Base-by-base conservation (phyloP, 805 yeast species). In the Yarrowia deformans region DNA sequence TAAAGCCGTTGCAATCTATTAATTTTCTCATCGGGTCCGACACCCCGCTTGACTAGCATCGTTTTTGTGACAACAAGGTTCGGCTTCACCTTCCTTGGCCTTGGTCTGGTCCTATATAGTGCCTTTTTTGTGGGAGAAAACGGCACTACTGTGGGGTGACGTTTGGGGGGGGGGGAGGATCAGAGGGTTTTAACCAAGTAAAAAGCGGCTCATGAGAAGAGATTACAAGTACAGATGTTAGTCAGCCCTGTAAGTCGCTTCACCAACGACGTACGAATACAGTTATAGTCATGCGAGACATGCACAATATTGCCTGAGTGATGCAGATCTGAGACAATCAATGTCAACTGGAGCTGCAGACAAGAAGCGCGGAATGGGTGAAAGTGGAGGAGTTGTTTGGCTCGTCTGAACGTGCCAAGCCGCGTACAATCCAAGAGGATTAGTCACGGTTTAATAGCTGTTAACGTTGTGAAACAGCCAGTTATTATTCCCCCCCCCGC, bases 271-370 rank as follows among this genome's bases (percentile, higher is more conserved):
- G 10, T 4, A 1, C 18, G 10, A 14, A 23, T 45, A 46, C 66
- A 60, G 61, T 60, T 60, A 60, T 60, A 60, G 67, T 43, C 67
- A 60, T 45, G 60, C 60, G 60, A 54, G 60, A 34, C 40, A 9
- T 54, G 60, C 60, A 54, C 60, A 10, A 16, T 23, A 37, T 54
- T 39, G 45, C 60, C 32, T 54, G 60, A 54, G 60, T 35, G 60
- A 54, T 54, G 60, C 60, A 37, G 45, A 54, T 54, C 60, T 54
- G 45, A 54, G 60, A 54, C 60, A 37, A 16, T 19, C 34, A 14
- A 23, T 3, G 40, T 18, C 40, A 32, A 32, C 8, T 34, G 37
- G 37, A 34, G 37, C 37, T 40, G 43, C 18, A 32, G 32, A 23
- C 50, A 19, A 23, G 29, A 23, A 23, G 29, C 29, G 4, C 29